Conservation (phyloP, 345 rosid genomes). For the Salix viminalis region DNA sequence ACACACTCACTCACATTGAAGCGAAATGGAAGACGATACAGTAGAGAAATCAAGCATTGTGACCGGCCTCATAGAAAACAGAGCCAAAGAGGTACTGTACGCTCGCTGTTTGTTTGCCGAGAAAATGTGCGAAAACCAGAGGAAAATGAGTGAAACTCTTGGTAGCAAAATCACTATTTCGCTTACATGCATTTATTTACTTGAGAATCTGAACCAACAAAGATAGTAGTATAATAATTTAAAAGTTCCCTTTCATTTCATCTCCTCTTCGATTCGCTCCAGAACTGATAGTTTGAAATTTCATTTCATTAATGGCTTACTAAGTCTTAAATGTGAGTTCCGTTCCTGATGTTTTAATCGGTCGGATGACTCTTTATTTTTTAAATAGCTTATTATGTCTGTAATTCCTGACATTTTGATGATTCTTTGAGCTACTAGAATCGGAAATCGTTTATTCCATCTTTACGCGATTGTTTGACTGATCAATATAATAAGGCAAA, state of each 20-base stretch:
- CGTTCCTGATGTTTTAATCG: background rate
- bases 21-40: constrained; percentile 75
- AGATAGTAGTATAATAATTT: background rate
- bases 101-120: constrained; percentile 26
- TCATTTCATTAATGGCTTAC: background rate
- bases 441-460: too few relatives aligned
- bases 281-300: background rate
- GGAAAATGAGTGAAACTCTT: background rate
- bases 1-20: background rate
- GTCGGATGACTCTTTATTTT: background rate
- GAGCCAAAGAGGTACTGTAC: constrained; percentile 79
- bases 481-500: background rate
- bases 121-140: constrained; percentile 22
- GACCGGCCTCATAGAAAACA: constrained; percentile 75
- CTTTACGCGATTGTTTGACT: background rate
- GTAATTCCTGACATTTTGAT: background rate
- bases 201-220: background rate
- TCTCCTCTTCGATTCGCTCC: background rate
- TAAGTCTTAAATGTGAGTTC: background rate
- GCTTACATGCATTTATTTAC: background rate
- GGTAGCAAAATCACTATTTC: background rate
- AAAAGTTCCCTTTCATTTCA: background rate
- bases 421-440: background rate
- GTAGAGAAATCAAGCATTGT: constrained; percentile 82
- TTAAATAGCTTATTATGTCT: background rate